A percentile compares a stretch with the other conserved stretches of the same genome.
Evolutionary conservation across 139 green algal species (phyloP).

Genomic region (Coelastrella sp.): DNA sequence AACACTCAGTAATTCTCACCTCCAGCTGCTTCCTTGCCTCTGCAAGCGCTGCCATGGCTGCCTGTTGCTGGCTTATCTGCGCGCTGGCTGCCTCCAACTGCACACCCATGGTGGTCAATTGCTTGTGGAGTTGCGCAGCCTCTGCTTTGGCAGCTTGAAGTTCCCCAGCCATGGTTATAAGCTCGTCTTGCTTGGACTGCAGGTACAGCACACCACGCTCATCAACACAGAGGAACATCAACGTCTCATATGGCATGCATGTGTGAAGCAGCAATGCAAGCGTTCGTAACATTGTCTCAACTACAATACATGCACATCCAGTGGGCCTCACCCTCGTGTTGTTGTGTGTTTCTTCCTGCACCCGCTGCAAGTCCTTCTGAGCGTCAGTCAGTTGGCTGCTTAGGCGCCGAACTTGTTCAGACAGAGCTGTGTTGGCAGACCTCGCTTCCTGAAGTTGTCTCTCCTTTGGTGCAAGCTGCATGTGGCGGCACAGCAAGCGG

Average conservation of each 20-base stretch:
- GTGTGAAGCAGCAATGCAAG: too few species aligned
- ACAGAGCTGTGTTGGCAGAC: background rate
- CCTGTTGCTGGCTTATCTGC: conserved; percentile 1
- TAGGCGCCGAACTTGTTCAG: background rate
- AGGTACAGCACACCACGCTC: too few species aligned
- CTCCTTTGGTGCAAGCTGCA: conserved; percentile 35
- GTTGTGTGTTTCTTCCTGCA: background rate
- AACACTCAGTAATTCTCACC: background rate
- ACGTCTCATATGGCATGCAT: too few species aligned
- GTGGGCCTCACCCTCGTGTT: conserved; percentile 20
- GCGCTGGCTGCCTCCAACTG: conserved; percentile 20
- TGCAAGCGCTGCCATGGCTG: background rate
- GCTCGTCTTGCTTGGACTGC: conserved; percentile 27
- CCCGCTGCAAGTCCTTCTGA: conserved; percentile 4
- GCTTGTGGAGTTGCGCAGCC: conserved; percentile 6
- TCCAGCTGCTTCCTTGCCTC: conserved; percentile 23
- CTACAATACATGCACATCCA: too few species aligned
- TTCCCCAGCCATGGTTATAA: conserved; percentile 4
- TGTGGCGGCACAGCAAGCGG: background rate
- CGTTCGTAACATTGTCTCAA: too few species aligned
- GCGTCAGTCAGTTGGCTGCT: conserved; percentile 1
- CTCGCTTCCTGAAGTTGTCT: conserved; percentile 13
- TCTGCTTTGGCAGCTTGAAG: background rate
- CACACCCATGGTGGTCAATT: background rate
- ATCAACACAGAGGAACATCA: too few species aligned